Percentiles rank a stretch among this genome's conserved stretches.
phyloP scores from a whole-genome alignment of 192 early-diverging fungal species.

The Linderina pennispora region DNA sequence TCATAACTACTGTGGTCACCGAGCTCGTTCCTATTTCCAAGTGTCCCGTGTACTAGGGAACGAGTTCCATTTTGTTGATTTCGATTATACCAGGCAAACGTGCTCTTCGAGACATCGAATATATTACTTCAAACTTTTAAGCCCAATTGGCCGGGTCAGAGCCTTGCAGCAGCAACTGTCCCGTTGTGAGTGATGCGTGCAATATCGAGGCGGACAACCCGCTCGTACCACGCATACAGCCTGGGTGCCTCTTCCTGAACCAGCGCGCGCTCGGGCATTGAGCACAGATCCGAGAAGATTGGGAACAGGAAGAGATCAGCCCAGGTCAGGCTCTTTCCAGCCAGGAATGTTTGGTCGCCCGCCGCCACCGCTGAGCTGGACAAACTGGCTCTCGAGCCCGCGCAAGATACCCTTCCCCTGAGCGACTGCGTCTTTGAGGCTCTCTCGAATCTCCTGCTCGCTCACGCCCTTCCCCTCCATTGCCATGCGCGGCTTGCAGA shows the following conservation, averaged over 20 bases:
- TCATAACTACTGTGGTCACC: too few species aligned
- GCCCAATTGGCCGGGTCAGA: too few species aligned
- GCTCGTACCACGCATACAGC: conserved; percentile 18
- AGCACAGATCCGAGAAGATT: conserved; percentile 15
- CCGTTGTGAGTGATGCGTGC: conserved; percentile 11
- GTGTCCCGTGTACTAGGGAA: too few species aligned
- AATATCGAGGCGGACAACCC: conserved; percentile 7
- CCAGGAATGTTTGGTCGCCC: conserved; percentile 5
- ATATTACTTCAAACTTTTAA: too few species aligned
- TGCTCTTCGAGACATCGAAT: too few species aligned
- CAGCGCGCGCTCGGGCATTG: conserved; percentile 5
- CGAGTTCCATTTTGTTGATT: too few species aligned
- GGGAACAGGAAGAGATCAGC: conserved; percentile 35
- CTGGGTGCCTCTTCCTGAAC: conserved; percentile 10
- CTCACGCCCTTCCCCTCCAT: conserved; percentile 4
- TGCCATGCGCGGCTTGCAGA: conserved; percentile 10
- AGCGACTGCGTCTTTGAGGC: conserved; percentile 1
- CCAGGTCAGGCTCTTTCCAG: conserved; percentile 24
- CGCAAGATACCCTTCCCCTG: neutral
- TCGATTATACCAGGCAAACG: too few species aligned
- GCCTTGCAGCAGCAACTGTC: conserved; percentile 19
- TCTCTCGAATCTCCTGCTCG: conserved; percentile 5
- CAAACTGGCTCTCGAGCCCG: neutral
- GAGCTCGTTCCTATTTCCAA: too few species aligned
- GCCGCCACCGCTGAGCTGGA: neutral